Evolutionary conservation across 768 basidiomycete genomes (phyloP), one percentile per base, ranked within the genome.

Genomic region (Mrakia gelida): DNA sequence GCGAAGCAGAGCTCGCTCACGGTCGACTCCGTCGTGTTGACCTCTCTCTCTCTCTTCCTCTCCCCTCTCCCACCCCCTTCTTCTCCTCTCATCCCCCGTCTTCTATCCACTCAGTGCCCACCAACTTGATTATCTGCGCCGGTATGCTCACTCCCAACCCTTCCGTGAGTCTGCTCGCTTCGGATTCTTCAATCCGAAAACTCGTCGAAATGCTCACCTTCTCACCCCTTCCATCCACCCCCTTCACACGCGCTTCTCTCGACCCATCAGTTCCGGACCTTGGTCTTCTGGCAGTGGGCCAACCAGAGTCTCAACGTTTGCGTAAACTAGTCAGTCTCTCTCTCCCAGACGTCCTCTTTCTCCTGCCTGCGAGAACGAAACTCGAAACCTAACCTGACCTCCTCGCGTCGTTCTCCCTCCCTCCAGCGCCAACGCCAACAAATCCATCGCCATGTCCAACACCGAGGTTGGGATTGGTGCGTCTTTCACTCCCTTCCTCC

Each of bases 141-240:
- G 85, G 86, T 28, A 86, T 86, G 86, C 83, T 86, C 75, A 85
- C 84, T 84, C 86, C 86, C 10, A 85, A 86, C 75, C 82, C 84
- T 15, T 70, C 63, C 34, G 77, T 80, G 34, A 45, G 78, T 75
- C 56, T 49, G 52, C 3, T 13, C 52, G 5, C 26, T 28, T 7
- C 32, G 70, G 56, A n/a, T 59, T 54, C 11, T 68, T 80, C 80
- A 26, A 79, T 16, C 52, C 83, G 73, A 26, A 59, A 59, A n/a
- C 2, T 26, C n/a, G n/a, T 26, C n/a, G 26, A 16, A 30, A 28
- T n/a, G 49, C 49, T 52, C 49, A 18, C 49, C 49, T 52, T 52
- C 49, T 52, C 49, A 21, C 49, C 49, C 49, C 49, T 52, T 38
- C 72, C 26, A 34, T 68, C 18, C 21, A 73, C 21, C 26, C 61